Evolutionary conservation across 768 basidiomycete species (phyloP), one percentile per base, ranked within the genome.

Genomic region (Naganishia vaughanmartiniae): DNA sequence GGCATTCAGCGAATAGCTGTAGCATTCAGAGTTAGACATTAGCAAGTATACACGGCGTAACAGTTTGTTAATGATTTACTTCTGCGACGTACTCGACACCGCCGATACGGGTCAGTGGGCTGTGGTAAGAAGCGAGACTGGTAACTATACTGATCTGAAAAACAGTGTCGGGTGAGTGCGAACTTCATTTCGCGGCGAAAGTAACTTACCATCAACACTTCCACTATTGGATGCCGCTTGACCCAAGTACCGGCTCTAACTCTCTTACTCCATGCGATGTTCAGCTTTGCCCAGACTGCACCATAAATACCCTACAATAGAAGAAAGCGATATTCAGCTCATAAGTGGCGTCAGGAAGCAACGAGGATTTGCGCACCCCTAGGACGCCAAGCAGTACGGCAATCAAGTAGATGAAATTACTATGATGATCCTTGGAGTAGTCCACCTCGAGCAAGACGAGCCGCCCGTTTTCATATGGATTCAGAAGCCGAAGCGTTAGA

Each of bases 401-500:
- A 0, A 69, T 31, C 46, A 93, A 78, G 81, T 97, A 99, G 28
- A 90, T 89, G 7, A 17, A 97, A 85, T 79, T 98, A 24, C 88
- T 89, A 79, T 96, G 92, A 90, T 94, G 97, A 76, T 96, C 92
- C 88, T 93, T 77, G 11, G 77, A 77, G 53, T 79, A 81, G 1
- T 77, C 72, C 7, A 79, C 78, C 11, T 75, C 76, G 65, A 79
- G 78, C 77, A 96, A 83, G 0, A 96, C 93, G 26, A 97, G 84
- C 79, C 96, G 96, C 28, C 93, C 93, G 5, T 92, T 95, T 17
- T 92, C 91, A 76, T 97, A 97, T 0, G 96, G 96, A 80, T 99
- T 90, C 42, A 98, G 85, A 79, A 77, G 66, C 78, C 92, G 90
- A 65, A 95, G 81, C 0, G 89, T 85, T n/a, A 91, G 87, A 0